Conservation (phyloP, 202 grass and related monocot genomes). For the Digitaria exilis region DNA sequence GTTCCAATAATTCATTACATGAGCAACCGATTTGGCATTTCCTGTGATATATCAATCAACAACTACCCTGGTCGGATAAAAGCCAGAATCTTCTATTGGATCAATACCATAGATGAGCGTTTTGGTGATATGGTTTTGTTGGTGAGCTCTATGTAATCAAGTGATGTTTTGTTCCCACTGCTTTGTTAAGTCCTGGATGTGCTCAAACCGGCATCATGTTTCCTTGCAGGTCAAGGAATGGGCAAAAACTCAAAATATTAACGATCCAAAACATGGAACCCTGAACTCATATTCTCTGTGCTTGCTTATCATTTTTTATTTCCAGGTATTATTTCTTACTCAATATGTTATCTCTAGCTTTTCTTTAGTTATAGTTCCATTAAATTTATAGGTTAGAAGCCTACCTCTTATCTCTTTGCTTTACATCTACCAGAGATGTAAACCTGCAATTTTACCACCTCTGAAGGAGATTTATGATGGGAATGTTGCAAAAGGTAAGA, state of each 20-base stretch:
- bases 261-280: conserved; percentile 80
- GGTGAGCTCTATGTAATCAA: conserved; percentile 47
- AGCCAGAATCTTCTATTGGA: conserved; percentile 73
- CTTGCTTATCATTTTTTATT: conserved; percentile 82
- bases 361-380: neutral
- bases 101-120: conserved; percentile 62
- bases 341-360: conserved; percentile 5
- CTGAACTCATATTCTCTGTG: conserved; percentile 91
- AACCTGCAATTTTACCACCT: conserved; percentile 85
- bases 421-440: conserved; percentile 57
- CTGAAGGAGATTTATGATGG: conserved; percentile 68
- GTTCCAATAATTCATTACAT: conserved; percentile 77
- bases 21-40: conserved; percentile 60
- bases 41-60: conserved; percentile 81
- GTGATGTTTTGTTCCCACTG: conserved; percentile 19
- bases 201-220: conserved; percentile 21
- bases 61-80: conserved; percentile 73
- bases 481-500: conserved; percentile 60
- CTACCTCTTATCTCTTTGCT: neutral
- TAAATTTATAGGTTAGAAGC: neutral
- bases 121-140: conserved; percentile 91
- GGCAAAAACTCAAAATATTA: conserved; percentile 94
- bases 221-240: conserved; percentile 85
- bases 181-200: conserved; percentile 1
- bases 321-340: conserved; percentile 66